These are phyloP conservation scores for Trichoderma sp. DNA, from an alignment of 2,329 filamentous ascomycete genomes.

Conservation along the genomic window DNA sequence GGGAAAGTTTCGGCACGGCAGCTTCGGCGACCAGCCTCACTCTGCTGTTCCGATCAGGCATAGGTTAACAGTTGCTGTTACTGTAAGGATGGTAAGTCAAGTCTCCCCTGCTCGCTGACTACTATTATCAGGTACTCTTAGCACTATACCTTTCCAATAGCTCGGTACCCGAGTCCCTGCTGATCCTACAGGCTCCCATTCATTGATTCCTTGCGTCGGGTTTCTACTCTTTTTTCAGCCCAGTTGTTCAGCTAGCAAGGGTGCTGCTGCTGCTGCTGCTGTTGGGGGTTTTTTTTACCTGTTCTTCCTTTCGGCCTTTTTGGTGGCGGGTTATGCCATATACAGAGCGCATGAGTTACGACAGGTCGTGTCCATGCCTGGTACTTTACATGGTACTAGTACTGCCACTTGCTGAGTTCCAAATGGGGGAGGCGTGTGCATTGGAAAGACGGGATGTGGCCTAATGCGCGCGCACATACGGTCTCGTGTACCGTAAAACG, in stretches of 20 bases:
- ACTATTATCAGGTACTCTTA: background rate
- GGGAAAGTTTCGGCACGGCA: constrained; percentile 13
- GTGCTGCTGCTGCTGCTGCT: background rate
- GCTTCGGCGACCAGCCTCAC: constrained; percentile 18
- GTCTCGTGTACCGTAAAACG: constrained; percentile 14
- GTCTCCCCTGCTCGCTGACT: constrained; percentile 7
- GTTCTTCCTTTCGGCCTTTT: background rate
- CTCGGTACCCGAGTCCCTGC: constrained; percentile 17
- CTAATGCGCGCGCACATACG: constrained; percentile 19
- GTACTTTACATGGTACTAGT: constrained; percentile 8
- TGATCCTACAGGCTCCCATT: background rate
- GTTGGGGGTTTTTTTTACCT: background rate
- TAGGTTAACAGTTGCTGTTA: background rate
- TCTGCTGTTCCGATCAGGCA: constrained; percentile 11
- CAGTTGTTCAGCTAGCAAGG: constrained; percentile 17
- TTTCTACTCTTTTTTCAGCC: constrained; percentile 10
- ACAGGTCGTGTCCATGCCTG: background rate
- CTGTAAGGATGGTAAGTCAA: background rate
- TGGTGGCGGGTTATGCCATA: background rate
- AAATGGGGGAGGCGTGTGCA: constrained; percentile 25
- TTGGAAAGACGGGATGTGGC: constrained; percentile 5
- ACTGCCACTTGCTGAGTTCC: background rate
- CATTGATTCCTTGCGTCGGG: background rate
- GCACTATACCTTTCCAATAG: background rate
- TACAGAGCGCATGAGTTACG: constrained; percentile 3